Conservation (phyloP, 2,329 filamentous ascomycete genomes). For the Chaetomiaceae sp. region DNA sequence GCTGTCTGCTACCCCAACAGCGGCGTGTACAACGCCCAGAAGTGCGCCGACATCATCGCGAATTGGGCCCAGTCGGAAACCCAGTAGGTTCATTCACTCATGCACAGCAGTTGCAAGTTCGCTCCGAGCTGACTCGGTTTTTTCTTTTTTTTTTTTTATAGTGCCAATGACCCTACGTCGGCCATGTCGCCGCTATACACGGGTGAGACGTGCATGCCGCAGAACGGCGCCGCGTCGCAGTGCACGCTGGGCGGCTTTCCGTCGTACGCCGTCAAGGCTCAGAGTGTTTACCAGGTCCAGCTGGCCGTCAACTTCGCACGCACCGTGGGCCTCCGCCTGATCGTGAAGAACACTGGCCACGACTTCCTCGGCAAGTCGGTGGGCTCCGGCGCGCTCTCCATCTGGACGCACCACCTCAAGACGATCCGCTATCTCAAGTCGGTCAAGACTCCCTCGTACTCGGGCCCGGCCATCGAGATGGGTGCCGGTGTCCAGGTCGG, state of each 20-base stretch:
- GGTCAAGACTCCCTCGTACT: conserved; percentile 17
- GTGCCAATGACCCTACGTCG: conserved; percentile 32
- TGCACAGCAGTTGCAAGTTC: not conserved
- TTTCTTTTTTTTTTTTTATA: too few species aligned
- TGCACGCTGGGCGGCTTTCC: conserved; percentile 37
- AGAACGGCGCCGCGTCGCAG: conserved; percentile 17
- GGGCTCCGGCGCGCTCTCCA: conserved; percentile 36
- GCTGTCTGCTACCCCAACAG: conserved; percentile 34
- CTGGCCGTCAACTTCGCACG: conserved; percentile 40
- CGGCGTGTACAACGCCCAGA: conserved; percentile 28
- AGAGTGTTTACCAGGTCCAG: conserved; percentile 37
- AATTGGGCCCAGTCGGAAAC: conserved; percentile 24
- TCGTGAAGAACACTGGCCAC: conserved; percentile 50
- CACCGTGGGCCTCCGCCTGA: conserved; percentile 36
- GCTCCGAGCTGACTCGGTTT: not conserved
- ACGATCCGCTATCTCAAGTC: conserved; percentile 18
- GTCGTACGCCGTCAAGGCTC: conserved; percentile 37
- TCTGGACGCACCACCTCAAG: conserved; percentile 28
- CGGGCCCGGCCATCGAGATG: conserved; percentile 32
- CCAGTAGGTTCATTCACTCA: conserved; percentile 10
- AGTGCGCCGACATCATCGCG: conserved; percentile 30
- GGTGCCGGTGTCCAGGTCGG: conserved; percentile 47
- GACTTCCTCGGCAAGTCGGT: conserved; percentile 41
- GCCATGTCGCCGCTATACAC: conserved; percentile 32
- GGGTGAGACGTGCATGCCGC: conserved; percentile 35